Evolutionary conservation across 1,139 yeast species (phyloP), one percentile per base, ranked within the genome.

Genomic region (Hanseniaspora sp.): DNA sequence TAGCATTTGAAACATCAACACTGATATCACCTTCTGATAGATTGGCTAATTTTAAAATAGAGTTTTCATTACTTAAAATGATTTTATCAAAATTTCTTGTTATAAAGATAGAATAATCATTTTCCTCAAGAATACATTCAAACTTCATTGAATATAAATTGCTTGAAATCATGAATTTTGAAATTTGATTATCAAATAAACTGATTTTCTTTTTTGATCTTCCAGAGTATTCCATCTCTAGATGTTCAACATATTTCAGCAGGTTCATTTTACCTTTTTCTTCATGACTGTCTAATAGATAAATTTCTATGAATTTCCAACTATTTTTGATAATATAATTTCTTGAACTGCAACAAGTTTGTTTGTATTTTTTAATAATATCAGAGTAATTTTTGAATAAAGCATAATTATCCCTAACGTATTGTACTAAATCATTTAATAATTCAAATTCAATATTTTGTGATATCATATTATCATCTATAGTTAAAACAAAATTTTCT

Each of bases 371-470:
- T 12, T 34, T 35, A 1, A 34, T 12, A 2, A 11, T 12, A 12
- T 38, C 8, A 30, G 23, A 17, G n/a, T 17, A 39, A 39, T 51
- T 29, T 11, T 45, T 23, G 28, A 44, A 51, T n/a, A 51, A 12
- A 11, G 15, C 31, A 17, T 23, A 12, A n/a, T 37, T 44, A 39
- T 51, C 35, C n/a, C 39, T 51, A 15, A 51, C 29, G 15, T 51
- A 47, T 6, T 39, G 23, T 15, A 44, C 28, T 8, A 37, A 4
- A 31, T 33, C 33, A 28, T 30, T 33, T 15, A 51, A 13, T 7
- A 51, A 29, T 23, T 44, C 48, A 39, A 30, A 31, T 33, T 51
- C 54, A 37, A 44, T 44, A 3, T 51, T 46, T n/a, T 45, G 47
- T 38, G 33, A 17, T 15, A 40, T 15, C 8, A 38, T 18, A 13